Base-by-base conservation (phyloP, 2,329 filamentous ascomycete genomes). In the Calonectria naviculata region DNA sequence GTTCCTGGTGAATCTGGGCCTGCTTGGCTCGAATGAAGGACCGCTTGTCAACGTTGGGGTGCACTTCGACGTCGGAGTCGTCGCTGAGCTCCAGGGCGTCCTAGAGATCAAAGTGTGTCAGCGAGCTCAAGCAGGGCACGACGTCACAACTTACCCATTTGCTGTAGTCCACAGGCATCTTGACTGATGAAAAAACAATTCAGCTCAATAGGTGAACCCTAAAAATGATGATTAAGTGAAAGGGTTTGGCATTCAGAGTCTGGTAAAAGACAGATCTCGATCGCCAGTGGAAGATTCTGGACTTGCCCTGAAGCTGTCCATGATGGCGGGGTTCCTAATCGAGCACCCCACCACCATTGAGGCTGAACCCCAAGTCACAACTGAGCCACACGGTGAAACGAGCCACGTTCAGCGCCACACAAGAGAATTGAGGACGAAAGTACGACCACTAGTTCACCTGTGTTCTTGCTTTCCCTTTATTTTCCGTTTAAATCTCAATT, bases 1-100 rank as follows among this genome's bases (percentile, higher is more conserved):
- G 93, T 82, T 98, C 93, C 80, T 95, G 92, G 83, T 99, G 97
- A 79, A 99, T 99, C 85, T 99, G 95, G 78, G 92, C 93, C 86
- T 98, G 97, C 86, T 99, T 99, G 75, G 97, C 97, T 75, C 96
- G 94, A 83, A 99, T 99, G 84, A 99, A 99, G 72, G 96, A 98
- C 63, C 93, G 91, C 84, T 99, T 99, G 87, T 99, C 97, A 82
- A 99, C 97, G 82, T 99, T 99, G 71, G 97, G 97, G 84, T 99
- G 97, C 63, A 98, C 97, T 86, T 99, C 97, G 79, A 99, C 93
- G 80, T 99, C 97, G 63, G 95, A 98, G 85, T 99, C 97, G 84
- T 99, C 97, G 80, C 95, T 98, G 81, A 99, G 92, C 91, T 99
- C 97, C 81, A 99, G 90, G 71, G 93, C 93, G 82, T 98, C 94